Percentiles rank a stretch among this genome's conserved stretches.
These are phyloP conservation scores for Pythium rishiriense DNA, from an alignment of 352 stramenopile species.

Conservation along the genomic window DNA sequence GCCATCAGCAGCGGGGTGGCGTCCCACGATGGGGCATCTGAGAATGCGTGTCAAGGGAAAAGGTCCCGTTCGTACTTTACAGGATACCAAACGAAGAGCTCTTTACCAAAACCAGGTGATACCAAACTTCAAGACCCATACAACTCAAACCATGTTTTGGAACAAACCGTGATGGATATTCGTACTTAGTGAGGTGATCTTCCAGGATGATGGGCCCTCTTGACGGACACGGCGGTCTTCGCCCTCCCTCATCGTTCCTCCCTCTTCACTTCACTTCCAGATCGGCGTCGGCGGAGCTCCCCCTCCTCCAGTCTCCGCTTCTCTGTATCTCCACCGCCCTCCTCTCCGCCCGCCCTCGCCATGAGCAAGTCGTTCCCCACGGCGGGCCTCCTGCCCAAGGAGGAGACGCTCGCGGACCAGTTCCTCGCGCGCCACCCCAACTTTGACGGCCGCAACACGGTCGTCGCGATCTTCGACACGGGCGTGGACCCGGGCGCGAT, in stretches of 20 bases:
- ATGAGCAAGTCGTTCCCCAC: constrained; percentile 68
- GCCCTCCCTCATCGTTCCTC: not conserved
- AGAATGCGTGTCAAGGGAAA: constrained; percentile 12
- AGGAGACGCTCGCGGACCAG: constrained; percentile 85
- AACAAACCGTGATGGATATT: constrained; percentile 2
- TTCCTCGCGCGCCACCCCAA: constrained; percentile 82
- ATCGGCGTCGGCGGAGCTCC: constrained; percentile 5
- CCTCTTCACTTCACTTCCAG: constrained; percentile 5
- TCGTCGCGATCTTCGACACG: constrained; percentile 96
- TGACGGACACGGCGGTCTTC: not conserved
- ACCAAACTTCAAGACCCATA: not conserved
- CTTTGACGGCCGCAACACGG: constrained; percentile 90
- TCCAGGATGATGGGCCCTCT: not conserved
- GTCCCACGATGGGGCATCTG: constrained; percentile 15
- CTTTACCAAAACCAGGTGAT: constrained; percentile 17
- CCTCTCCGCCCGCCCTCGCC: not conserved
- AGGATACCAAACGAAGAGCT: constrained; percentile 14
- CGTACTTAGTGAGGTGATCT: constrained; percentile 19
- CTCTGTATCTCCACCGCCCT: not conserved
- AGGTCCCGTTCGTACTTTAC: constrained; percentile 15
- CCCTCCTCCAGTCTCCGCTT: not conserved
- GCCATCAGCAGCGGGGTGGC: not conserved
- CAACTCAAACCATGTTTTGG: constrained; percentile 18
- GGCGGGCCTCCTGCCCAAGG: constrained; percentile 84
- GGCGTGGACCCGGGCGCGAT: constrained; percentile 92